Evolutionary conservation across 345 rosid genomes (phyloP).

Genomic region (Euclidium syriacum): DNA sequence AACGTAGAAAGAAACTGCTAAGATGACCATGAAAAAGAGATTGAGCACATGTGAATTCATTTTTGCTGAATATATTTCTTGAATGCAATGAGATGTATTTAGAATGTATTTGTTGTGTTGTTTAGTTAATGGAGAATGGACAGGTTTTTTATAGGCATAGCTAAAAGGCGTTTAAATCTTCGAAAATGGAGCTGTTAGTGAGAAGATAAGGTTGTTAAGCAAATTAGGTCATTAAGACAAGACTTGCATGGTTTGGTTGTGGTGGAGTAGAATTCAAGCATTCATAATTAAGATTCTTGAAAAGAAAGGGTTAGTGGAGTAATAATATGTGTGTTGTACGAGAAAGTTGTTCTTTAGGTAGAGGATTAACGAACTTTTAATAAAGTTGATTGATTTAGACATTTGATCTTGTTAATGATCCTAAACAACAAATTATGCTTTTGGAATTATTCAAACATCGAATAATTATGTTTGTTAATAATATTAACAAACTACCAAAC

Average conservation of each 20-base stretch:
- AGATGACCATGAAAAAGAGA: background rate
- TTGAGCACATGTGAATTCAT: conserved; percentile 7
- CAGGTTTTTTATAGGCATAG: conserved; percentile 18
- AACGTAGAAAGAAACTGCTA: conserved; percentile 25
- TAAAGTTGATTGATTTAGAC: conserved; percentile 9
- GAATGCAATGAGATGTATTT: background rate
- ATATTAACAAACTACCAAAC: background rate
- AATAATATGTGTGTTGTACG: background rate
- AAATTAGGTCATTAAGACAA: conserved; percentile 56
- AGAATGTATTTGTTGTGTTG: background rate
- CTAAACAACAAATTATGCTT: background rate
- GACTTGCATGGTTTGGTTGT: conserved; percentile 17
- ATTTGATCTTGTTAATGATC: background rate
- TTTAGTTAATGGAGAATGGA: background rate
- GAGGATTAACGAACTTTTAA: background rate
- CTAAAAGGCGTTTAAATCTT: background rate
- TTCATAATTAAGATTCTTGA: conserved; percentile 5
- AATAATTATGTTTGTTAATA: conserved; percentile 2
- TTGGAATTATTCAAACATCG: background rate
- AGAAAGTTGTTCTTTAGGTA: background rate
- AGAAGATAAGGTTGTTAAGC: conserved; percentile 43
- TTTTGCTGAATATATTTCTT: background rate
- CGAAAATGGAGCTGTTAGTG: conserved; percentile 40
- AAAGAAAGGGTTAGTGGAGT: background rate
- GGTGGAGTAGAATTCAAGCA: conserved; percentile 47